Percentiles rank a stretch among this genome's conserved stretches.
phyloP scores from a whole-genome alignment of 257 asterid genomes.

The Lithospermum erythrorhizon region DNA sequence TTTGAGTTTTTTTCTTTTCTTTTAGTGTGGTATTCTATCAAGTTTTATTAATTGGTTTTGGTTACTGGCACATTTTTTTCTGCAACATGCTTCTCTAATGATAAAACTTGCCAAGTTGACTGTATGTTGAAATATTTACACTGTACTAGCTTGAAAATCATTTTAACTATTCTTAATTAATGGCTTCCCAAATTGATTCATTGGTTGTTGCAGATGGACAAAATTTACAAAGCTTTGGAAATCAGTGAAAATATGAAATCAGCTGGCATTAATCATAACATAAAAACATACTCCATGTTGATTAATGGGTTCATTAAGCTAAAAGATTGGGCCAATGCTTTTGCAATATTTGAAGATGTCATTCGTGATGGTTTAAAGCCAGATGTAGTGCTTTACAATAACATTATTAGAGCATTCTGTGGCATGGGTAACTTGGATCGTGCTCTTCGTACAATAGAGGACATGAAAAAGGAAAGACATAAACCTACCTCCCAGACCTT shows the following conservation, averaged over 20 bases:
- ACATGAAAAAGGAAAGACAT: slow-evolving; percentile 72
- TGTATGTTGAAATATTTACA: not conserved
- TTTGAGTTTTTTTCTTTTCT: too few relatives aligned
- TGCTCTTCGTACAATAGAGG: slow-evolving; percentile 73
- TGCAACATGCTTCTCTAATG: too few relatives aligned
- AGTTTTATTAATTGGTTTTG: too few relatives aligned
- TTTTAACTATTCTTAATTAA: not conserved
- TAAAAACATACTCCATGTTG: slow-evolving; percentile 96
- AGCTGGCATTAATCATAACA: slow-evolving; percentile 69
- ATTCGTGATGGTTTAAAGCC: slow-evolving; percentile 75
- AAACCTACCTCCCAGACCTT: slow-evolving; percentile 76
- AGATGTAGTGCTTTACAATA: slow-evolving; percentile 80
- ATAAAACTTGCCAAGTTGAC: too few relatives aligned
- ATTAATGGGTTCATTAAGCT: slow-evolving; percentile 75
- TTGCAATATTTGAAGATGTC: slow-evolving; percentile 84
- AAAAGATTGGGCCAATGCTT: slow-evolving; percentile 96
- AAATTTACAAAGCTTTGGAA: slow-evolving; percentile 80
- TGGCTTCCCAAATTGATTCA: not conserved
- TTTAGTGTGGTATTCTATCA: too few relatives aligned
- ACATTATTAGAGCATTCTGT: slow-evolving; percentile 79
- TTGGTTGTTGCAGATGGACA: slow-evolving; percentile 43
- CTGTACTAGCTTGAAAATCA: not conserved
- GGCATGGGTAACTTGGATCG: slow-evolving; percentile 94
- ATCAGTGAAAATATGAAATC: slow-evolving; percentile 64
- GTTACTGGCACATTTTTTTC: too few relatives aligned